Conservation (phyloP, 2,329 filamentous ascomycete genomes). For the Blastomyces parvus region DNA sequence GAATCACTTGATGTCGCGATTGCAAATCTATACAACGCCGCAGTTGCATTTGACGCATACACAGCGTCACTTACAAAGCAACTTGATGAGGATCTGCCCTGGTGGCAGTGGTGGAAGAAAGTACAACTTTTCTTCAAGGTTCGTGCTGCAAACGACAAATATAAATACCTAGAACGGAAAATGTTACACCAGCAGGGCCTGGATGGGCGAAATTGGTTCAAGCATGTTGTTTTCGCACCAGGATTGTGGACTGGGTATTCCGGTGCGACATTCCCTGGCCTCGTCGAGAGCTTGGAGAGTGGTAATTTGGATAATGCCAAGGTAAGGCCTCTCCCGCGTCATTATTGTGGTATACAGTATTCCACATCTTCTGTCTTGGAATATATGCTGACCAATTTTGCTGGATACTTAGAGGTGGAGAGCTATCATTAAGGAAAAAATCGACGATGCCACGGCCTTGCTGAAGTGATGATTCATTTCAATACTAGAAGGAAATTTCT, state of each 20-base stretch:
- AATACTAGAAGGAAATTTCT: neutral
- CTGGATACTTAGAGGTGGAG: slow-evolving; percentile 31
- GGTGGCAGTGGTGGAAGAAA: slow-evolving; percentile 68
- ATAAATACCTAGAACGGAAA: slow-evolving; percentile 72
- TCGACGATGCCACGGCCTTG: slow-evolving; percentile 22
- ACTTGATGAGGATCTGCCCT: slow-evolving; percentile 52
- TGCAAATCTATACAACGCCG: slow-evolving; percentile 38
- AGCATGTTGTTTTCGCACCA: slow-evolving; percentile 88
- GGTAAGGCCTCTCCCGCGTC: slow-evolving; percentile 38
- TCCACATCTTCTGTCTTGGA: neutral
- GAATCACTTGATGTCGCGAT: slow-evolving; percentile 42
- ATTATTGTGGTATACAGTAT: too few species aligned
- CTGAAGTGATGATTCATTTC: neutral
- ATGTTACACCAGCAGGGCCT: slow-evolving; percentile 70
- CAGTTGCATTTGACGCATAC: slow-evolving; percentile 43
- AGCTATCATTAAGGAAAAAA: slow-evolving; percentile 30
- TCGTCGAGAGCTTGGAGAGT: slow-evolving; percentile 53
- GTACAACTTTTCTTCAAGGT: slow-evolving; percentile 56
- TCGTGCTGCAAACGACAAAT: slow-evolving; percentile 62
- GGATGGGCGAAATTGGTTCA: slow-evolving; percentile 78
- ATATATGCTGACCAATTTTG: slow-evolving; percentile 9
- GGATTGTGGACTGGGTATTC: slow-evolving; percentile 87
- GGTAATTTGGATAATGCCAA: slow-evolving; percentile 37
- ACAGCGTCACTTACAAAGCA: slow-evolving; percentile 41
- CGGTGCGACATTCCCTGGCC: slow-evolving; percentile 57